Conservation (phyloP, 2,329 filamentous ascomycete species). For the Cladophialophora carrionii region DNA sequence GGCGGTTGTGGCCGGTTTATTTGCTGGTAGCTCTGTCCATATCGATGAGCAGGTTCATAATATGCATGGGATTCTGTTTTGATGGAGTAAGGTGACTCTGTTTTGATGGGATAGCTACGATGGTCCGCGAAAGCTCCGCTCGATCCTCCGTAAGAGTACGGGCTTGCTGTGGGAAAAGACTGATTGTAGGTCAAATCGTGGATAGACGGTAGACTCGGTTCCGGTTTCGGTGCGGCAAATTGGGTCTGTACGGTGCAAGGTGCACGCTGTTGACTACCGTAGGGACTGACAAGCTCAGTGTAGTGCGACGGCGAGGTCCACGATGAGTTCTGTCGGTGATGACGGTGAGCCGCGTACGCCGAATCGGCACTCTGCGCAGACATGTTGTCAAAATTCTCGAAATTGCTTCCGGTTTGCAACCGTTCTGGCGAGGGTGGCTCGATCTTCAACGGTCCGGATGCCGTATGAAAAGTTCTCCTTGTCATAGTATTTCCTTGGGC, state of each 20-base stretch:
- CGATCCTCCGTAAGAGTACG: slow-evolving; percentile 20
- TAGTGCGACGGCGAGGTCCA: slow-evolving; percentile 28
- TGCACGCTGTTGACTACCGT: slow-evolving; percentile 19
- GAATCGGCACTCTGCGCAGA: slow-evolving; percentile 30
- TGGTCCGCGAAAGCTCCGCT: slow-evolving; percentile 7
- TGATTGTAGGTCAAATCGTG: slow-evolving; percentile 25
- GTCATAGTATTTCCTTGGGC: slow-evolving; percentile 21
- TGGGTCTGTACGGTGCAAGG: slow-evolving; percentile 20
- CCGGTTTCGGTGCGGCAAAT: slow-evolving; percentile 15
- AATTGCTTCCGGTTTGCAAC: slow-evolving; percentile 23
- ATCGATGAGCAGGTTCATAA: slow-evolving; percentile 27
- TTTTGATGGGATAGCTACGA: slow-evolving; percentile 7
- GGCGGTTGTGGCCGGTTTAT: slow-evolving; percentile 19
- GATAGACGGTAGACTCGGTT: slow-evolving; percentile 28
- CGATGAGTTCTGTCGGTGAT: slow-evolving; percentile 29
- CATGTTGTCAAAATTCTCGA: slow-evolving; percentile 30
- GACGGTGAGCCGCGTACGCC: slow-evolving; percentile 19
- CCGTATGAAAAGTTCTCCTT: slow-evolving; percentile 23
- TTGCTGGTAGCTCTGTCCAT: slow-evolving; percentile 30
- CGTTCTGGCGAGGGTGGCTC: slow-evolving; percentile 28
- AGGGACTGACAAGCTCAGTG: slow-evolving; percentile 23
- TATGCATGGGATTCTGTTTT: slow-evolving; percentile 25
- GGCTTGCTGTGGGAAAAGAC: slow-evolving; percentile 14
- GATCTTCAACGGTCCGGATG: slow-evolving; percentile 23
- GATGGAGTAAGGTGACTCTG: slow-evolving; percentile 9